Conservation (phyloP, 2,329 filamentous ascomycete species). For the Neopestalotiopsis sp. region DNA sequence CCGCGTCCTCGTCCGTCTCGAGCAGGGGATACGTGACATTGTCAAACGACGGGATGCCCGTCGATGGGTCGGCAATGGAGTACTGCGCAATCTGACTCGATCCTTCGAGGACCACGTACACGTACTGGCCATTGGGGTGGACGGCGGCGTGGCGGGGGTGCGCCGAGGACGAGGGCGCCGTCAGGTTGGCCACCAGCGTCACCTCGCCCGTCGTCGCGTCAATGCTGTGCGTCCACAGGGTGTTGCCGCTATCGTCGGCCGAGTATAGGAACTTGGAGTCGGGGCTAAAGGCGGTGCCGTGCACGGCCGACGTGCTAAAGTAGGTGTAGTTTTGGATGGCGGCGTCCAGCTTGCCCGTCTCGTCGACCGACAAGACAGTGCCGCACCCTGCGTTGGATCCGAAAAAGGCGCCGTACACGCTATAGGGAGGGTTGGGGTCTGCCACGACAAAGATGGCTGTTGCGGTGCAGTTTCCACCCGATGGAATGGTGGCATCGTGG, state of each 20-base stretch:
- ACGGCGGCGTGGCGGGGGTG: constrained; percentile 35
- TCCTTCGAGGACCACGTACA: constrained; percentile 34
- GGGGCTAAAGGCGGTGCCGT: constrained; percentile 53
- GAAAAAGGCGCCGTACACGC: constrained; percentile 17
- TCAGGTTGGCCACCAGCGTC: constrained; percentile 17
- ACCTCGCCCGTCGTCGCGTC: constrained; percentile 27
- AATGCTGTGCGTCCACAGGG: constrained; percentile 40
- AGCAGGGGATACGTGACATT: constrained; percentile 30
- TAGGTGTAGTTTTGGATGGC: constrained; percentile 53
- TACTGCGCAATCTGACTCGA: constrained; percentile 31
- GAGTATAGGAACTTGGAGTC: constrained; percentile 52
- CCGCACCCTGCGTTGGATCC: constrained; percentile 18
- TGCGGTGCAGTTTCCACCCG: constrained; percentile 19
- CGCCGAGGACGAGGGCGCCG: constrained; percentile 25
- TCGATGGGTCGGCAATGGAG: constrained; percentile 20
- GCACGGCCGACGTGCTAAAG: constrained; percentile 48
- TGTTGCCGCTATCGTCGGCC: constrained; percentile 52
- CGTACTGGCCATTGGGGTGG: constrained; percentile 30
- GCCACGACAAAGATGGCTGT: constrained; percentile 19
- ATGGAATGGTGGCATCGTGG: constrained; percentile 13
- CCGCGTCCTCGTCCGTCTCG: constrained; percentile 24
- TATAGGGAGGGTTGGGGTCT: constrained; percentile 14
- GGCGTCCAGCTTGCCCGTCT: constrained; percentile 25
- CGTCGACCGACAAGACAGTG: constrained; percentile 17
- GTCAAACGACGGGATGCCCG: constrained; percentile 21